phyloP scores from a whole-genome alignment of 1,284 basidiomycete species.

The Spongiforma sp. region DNA sequence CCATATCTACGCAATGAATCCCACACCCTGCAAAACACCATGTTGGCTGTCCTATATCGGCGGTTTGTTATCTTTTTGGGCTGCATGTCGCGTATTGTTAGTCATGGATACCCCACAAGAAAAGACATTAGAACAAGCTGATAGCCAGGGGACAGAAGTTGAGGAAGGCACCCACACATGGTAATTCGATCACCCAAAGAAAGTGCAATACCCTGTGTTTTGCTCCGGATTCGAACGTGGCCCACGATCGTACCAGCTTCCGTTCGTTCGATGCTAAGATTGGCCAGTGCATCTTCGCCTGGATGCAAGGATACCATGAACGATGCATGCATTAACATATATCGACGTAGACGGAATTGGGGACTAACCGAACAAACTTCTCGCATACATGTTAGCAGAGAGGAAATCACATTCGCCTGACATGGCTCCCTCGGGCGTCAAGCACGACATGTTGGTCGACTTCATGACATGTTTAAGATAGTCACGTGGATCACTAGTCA shows the following conservation, averaged over 20 bases:
- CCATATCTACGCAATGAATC: too few relatives aligned
- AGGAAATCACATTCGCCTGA: conserved; percentile 86
- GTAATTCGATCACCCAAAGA: conserved; percentile 93
- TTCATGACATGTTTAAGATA: conserved; percentile 84
- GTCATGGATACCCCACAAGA: too few relatives aligned
- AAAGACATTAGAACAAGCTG: too few relatives aligned
- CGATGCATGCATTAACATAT: neutral
- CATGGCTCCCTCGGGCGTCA: conserved; percentile 83
- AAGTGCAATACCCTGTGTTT: conserved; percentile 95
- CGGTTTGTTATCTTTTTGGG: conserved; percentile 68
- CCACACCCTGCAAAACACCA: too few relatives aligned
- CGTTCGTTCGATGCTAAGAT: conserved; percentile 92
- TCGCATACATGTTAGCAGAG: conserved; percentile 84
- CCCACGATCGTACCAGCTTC: conserved; percentile 84
- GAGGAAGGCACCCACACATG: conserved; percentile 62
- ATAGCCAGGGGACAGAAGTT: too few relatives aligned
- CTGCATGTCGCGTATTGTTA: conserved; percentile 11
- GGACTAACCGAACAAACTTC: conserved; percentile 70
- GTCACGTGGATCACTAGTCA: conserved; percentile 67
- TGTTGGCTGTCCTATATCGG: conserved; percentile 39
- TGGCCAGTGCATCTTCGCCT: conserved; percentile 97
- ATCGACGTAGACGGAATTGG: neutral
- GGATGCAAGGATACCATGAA: too few relatives aligned
- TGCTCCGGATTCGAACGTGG: conserved; percentile 92
- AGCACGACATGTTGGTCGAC: conserved; percentile 86